Evolutionary conservation across 164 flowering plant species (phyloP), one percentile per base, ranked within the genome.

Genomic region (Echeveria elegans): DNA sequence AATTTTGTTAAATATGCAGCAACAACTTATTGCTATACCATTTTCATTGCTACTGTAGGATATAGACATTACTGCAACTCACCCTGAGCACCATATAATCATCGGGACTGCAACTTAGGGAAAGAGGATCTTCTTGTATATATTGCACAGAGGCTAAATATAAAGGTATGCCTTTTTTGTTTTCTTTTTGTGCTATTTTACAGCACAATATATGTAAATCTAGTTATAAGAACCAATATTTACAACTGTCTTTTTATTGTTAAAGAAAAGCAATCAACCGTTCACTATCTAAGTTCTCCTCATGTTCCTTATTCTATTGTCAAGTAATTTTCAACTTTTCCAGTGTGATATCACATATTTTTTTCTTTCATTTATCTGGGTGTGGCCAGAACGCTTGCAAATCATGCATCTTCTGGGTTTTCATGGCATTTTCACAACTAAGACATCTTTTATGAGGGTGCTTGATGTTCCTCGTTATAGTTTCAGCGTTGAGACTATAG

Each of bases 341-440:
- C 26, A 63, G 47, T 31, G 53, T 64, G 65, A 47, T 31, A 23
- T 21, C 19, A 24, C 66, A 19, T 72, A 26, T 47, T 52, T 24
- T 41, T 66, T 53, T 67, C 14, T 40, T 65, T 66, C 21, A 59
- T n/a, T 88, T 96, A 85, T 92, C 43, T 92, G 97, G 90, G 94
- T 92, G 21, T 89, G 96, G 96, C 96, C 96, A 10, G 97, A 89
- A 67, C 89, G 97, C 72, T 79, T 92, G 76, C 90, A 80, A 70
- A 83, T 81, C 50, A 82, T 92, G 96, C 90, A 88, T 76, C 80
- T 89, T 48, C 88, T 92, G 53, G 94, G 97, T 7, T 85, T 75
- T 45, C 70, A 72, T 26, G 85, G 83, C 61, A 72, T 76, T 70
- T 92, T 89, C 83, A 92, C 96, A 38, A 88, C 94, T 56, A 79